Evolutionary conservation across 2,329 filamentous ascomycete species (phyloP), one percentile per base, ranked within the genome.

Genomic region (Geosmithia flava): DNA sequence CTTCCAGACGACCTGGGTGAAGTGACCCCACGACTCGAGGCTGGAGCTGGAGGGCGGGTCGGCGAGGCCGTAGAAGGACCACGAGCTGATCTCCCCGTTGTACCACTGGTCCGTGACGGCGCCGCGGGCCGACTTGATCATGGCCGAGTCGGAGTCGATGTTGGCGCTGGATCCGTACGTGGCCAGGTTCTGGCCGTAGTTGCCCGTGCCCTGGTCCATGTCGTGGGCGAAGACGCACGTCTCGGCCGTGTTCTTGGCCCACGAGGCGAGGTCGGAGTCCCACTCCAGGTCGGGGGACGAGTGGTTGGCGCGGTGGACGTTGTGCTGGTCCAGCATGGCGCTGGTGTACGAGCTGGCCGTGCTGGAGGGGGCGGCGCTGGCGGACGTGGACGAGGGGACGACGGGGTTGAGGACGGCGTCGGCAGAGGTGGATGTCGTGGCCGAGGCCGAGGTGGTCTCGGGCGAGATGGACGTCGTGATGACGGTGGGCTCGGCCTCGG

Each of bases 151-250:
- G 20, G 58, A 53, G 20, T 57, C 54, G 20, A 69, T 63, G 44
- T 69, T 55, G 39, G 57, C 65, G 27, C 65, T 63, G 45, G 64
- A 65, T 45, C 67, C 74, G 61, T 64, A 74, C 55, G 83, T 81
- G 59, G 87, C 91, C 50, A 97, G 83, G 76, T 97, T 98, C 71
- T 98, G 93, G 53, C 93, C 93, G 60, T 93, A 94, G 43, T 75
- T 72, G 48, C 79, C 80, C 46, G 69, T 72, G 52, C 78, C 77
- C 44, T 76, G 69, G 23, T 69, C 87, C 83, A 78, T 78, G 63
- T 90, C 76, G 66, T 97, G 91, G 30, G 68, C 73, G 56, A 90
- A 91, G 42, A 75, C 70, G 65, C 89, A 95, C 33, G 62, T 72
- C 29, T 74, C 59, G 51, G 87, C 88, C 47, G 82, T 78, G 49